A percentile compares a stretch with the other conserved stretches of the same genome.
These are phyloP conservation scores for Saccharomycopsis sp. DNA, from an alignment of 805 yeast genomes.

Conservation along the genomic window DNA sequence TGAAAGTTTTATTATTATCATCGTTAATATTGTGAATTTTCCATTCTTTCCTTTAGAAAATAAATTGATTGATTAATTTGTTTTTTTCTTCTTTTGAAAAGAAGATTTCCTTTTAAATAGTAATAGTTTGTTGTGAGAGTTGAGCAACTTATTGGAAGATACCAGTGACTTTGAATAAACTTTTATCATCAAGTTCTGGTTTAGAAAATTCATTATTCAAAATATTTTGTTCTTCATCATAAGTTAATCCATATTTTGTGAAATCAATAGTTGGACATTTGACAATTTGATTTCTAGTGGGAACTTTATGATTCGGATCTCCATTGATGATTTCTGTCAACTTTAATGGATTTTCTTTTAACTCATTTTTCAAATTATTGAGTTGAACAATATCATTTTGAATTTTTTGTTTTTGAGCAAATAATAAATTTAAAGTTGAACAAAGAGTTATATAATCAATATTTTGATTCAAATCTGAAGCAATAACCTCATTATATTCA, in stretches of 20 bases:
- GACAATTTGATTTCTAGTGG: conserved; percentile 13
- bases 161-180: conserved; percentile 2
- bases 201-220: background rate
- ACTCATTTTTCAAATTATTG: conserved; percentile 6
- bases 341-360: conserved; percentile 5
- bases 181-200: background rate
- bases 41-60: too few species aligned
- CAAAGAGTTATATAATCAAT: conserved; percentile 15
- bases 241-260: conserved; percentile 13
- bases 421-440: conserved; percentile 14
- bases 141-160: too few species aligned
- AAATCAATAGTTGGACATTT: conserved; percentile 16
- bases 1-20: too few species aligned
- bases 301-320: conserved; percentile 1
- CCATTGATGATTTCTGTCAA: background rate
- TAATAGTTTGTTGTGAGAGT: too few species aligned
- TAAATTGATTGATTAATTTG: too few species aligned
- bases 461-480: too few species aligned
- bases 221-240: conserved; percentile 7
- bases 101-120: too few species aligned
- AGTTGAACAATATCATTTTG: conserved; percentile 12
- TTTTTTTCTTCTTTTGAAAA: too few species aligned
- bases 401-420: conserved; percentile 10
- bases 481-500: too few species aligned
- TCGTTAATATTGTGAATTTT: too few species aligned